A percentile compares a stretch with the other conserved stretches of the same genome.
phyloP scores from a whole-genome alignment of 164 flowering plant species.

The Berberis thunbergii region DNA sequence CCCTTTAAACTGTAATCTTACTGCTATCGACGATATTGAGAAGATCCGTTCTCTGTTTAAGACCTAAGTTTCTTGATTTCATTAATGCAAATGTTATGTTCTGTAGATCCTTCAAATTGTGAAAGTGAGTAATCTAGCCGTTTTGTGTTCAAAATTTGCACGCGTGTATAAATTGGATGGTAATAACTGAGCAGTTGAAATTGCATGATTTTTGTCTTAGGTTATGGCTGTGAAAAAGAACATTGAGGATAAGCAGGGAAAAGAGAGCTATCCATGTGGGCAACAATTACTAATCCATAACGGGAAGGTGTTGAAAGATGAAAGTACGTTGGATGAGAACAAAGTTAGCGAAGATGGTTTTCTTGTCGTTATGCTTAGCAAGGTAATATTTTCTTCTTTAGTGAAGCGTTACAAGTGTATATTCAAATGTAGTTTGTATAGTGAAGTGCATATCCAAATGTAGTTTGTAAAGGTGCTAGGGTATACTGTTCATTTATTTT shows the following conservation, averaged over 20 bases:
- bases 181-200: not conserved
- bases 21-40: not conserved
- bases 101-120: not conserved
- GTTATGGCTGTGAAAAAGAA: constrained; percentile 92
- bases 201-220: constrained; percentile 20
- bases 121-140: not conserved
- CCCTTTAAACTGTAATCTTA: too few relatives aligned
- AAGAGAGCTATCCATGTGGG: constrained; percentile 92
- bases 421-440: not conserved
- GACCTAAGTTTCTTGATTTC: not conserved
- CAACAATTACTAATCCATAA: constrained; percentile 89
- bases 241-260: constrained; percentile 90
- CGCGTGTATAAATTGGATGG: not conserved
- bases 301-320: constrained; percentile 98
- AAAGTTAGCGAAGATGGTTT: constrained; percentile 93
- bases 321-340: constrained; percentile 81
- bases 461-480: not conserved
- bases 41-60: not conserved
- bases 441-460: not conserved
- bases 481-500: not conserved
- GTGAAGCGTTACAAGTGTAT: not conserved
- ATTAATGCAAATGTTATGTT: not conserved
- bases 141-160: not conserved
- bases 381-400: constrained; percentile 37
- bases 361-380: constrained; percentile 98